Percentiles rank a stretch among this genome's conserved stretches.
Conservation (phyloP, 83 land plant genomes). For the Picea abies region DNA sequence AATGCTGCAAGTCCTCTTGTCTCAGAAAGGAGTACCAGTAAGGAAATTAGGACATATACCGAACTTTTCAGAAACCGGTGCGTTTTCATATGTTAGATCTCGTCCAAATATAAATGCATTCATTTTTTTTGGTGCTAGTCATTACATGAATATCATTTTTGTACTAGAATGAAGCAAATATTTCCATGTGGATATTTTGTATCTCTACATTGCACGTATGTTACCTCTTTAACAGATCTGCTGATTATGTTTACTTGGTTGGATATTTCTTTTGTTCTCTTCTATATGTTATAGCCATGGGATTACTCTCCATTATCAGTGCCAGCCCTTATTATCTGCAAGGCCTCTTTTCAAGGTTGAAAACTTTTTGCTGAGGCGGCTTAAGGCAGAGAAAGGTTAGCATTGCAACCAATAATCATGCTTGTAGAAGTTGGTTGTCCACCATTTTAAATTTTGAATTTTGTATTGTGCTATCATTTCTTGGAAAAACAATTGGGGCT, state of each 20-base stretch:
- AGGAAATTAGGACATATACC: not conserved
- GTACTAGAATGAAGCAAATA: not conserved
- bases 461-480: not conserved
- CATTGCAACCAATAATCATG: not conserved
- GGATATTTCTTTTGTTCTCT: not conserved
- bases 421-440: not conserved
- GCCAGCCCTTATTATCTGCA: not conserved
- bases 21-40: constrained; percentile 11
- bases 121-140: no score
- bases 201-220: not conserved
- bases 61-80: not conserved
- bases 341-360: not conserved
- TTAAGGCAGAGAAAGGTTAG: constrained; percentile 6
- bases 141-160: not conserved
- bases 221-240: not conserved
- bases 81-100: not conserved
- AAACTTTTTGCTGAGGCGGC: not conserved
- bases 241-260: not conserved
- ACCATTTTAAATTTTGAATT: not conserved
- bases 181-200: not conserved
- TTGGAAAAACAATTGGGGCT: not conserved
- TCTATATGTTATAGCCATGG: not conserved
- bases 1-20: constrained; percentile 25
- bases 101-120: not conserved
- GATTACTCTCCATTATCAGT: not conserved